Evolutionary conservation across 257 asterid species (phyloP).

Genomic region (Solanum rostratum): DNA sequence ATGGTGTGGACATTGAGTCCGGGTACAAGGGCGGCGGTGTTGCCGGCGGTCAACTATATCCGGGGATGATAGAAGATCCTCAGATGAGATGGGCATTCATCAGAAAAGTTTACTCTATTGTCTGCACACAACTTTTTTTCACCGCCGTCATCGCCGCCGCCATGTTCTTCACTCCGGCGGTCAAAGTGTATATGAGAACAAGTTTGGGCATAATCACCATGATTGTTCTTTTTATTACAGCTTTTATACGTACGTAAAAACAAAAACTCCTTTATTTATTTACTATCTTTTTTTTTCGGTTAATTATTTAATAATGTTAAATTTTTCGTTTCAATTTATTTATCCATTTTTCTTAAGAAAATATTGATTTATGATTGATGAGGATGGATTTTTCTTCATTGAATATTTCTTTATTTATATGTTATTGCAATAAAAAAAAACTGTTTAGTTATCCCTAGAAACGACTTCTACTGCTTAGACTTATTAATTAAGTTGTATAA

Average conservation of each 20-base stretch:
- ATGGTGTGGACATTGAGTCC: conserved; percentile 27
- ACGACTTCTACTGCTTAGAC: no score
- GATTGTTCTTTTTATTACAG: conserved; percentile 19
- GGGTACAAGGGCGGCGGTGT: conserved; percentile 19
- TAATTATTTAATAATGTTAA: neutral
- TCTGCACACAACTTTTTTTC: conserved; percentile 42
- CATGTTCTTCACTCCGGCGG: conserved; percentile 30
- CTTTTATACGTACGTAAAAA: conserved; percentile 5
- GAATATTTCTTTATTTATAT: no score
- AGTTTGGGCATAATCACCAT: conserved; percentile 11
- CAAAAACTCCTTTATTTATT: neutral
- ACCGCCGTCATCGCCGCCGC: conserved; percentile 29
- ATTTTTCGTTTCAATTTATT: neutral
- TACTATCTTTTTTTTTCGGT: neutral
- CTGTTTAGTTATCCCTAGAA: no score
- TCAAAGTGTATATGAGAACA: conserved; percentile 26
- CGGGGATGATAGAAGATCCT: conserved; percentile 47
- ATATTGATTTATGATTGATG: neutral
- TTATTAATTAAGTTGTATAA: no score
- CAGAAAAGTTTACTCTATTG: conserved; percentile 58
- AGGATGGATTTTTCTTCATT: neutral
- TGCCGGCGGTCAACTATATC: conserved; percentile 21
- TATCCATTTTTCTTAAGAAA: neutral
- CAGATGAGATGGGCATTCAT: conserved; percentile 67
- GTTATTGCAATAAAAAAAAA: no score